phyloP scores from a whole-genome alignment of 2,329 filamentous ascomycete species.

The Phoma sp. region DNA sequence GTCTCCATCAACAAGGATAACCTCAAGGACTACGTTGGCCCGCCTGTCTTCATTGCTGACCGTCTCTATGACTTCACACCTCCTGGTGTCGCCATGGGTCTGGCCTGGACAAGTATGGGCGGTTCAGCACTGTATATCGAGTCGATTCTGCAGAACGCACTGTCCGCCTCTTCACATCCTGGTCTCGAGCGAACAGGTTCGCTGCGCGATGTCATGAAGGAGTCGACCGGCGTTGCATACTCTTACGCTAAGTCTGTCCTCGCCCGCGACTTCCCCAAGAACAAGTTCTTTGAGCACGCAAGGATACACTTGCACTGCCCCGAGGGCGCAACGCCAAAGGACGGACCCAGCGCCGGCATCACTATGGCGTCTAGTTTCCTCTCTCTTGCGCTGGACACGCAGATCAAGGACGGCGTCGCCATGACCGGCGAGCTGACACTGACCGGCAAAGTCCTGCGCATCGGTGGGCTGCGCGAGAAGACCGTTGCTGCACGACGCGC shows the following conservation, averaged over 20 bases:
- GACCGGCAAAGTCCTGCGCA: conserved; percentile 93
- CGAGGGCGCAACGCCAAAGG: conserved; percentile 94
- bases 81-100: conserved; percentile 93
- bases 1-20: conserved; percentile 87
- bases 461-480: conserved; percentile 94
- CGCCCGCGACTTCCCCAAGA: conserved; percentile 83
- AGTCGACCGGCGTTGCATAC: conserved; percentile 93
- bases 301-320: conserved; percentile 95
- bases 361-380: conserved; percentile 97
- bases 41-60: conserved; percentile 93
- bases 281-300: conserved; percentile 95
- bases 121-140: conserved; percentile 97
- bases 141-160: conserved; percentile 86
- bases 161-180: conserved; percentile 75
- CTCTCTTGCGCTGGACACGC: conserved; percentile 78
- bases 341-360: conserved; percentile 80
- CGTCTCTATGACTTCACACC: conserved; percentile 93
- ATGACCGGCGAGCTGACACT: conserved; percentile 99
- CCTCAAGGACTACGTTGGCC: conserved; percentile 94
- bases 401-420: conserved; percentile 83
- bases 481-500: conserved; percentile 92
- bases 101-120: conserved; percentile 97
- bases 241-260: conserved; percentile 92
- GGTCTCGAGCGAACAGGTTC: conserved; percentile 92
- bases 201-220: conserved; percentile 96